phyloP scores from a whole-genome alignment of 768 basidiomycete species.

The Bullera alba region DNA sequence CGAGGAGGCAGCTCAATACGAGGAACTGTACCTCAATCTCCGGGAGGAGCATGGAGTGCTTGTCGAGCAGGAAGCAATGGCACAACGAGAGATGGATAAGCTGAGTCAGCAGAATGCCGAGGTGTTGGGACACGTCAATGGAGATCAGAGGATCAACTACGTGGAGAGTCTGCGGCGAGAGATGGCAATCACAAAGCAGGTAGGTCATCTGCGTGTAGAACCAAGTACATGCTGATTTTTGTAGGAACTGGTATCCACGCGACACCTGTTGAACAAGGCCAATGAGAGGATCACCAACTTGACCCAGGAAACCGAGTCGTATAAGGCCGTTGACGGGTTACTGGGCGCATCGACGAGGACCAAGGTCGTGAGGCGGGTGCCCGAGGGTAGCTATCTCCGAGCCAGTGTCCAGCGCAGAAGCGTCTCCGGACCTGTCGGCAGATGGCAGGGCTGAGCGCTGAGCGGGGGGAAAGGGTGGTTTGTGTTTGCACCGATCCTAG shows the following conservation, averaged over 20 bases:
- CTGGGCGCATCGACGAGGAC: conserved; percentile 11
- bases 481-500: too few relatives aligned
- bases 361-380: conserved; percentile 25
- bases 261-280: conserved; percentile 28
- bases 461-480: too few relatives aligned
- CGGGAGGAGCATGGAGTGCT: conserved; percentile 61
- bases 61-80: conserved; percentile 63
- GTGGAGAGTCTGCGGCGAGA: conserved; percentile 76
- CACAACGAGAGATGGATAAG: conserved; percentile 69
- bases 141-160: conserved; percentile 76
- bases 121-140: conserved; percentile 75
- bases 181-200: conserved; percentile 72
- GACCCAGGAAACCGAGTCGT: conserved; percentile 21
- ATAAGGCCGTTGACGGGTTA: conserved; percentile 20
- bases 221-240: background rate
- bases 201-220: conserved; percentile 47
- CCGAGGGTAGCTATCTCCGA: conserved; percentile 24
- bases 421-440: conserved; percentile 9
- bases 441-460: background rate
- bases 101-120: conserved; percentile 77
- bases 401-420: conserved; percentile 10
- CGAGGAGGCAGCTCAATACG: conserved; percentile 58
- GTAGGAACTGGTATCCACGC: conserved; percentile 35
- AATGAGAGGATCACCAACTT: conserved; percentile 17
- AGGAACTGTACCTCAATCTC: conserved; percentile 64